A percentile compares a stretch with the other conserved stretches of the same genome.
phyloP scores from a whole-genome alignment of 441 rosid genomes.

The Kokia cookei region DNA sequence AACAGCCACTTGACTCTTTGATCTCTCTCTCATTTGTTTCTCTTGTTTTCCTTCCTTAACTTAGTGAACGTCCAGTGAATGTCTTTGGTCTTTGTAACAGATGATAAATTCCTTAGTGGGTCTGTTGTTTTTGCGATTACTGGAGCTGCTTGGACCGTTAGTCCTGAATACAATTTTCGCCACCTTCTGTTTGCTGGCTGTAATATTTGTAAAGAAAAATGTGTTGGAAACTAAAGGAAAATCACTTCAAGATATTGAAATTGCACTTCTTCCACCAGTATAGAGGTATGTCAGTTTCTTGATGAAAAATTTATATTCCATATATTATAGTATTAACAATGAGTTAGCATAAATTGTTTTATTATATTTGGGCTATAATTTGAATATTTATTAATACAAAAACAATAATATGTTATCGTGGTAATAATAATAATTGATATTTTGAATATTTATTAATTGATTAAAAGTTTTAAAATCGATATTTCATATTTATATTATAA shows the following conservation, averaged over 20 bases:
- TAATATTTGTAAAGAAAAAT: slow-evolving; percentile 50
- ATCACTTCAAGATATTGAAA: slow-evolving; percentile 69
- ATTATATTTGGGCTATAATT: too few relatives aligned
- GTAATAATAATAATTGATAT: too few relatives aligned
- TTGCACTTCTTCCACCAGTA: slow-evolving; percentile 48
- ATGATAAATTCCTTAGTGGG: slow-evolving; percentile 68
- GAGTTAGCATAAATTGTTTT: too few relatives aligned
- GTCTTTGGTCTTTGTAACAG: slow-evolving; percentile 28
- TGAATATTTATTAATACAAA: too few relatives aligned
- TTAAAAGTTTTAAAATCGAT: too few relatives aligned
- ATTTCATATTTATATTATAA: too few relatives aligned
- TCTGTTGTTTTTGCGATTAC: slow-evolving; percentile 53
- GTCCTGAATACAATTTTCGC: slow-evolving; percentile 48
- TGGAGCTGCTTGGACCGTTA: slow-evolving; percentile 56
- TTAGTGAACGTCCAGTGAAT: neutral
- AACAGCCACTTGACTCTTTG: neutral
- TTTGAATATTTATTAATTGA: too few relatives aligned
- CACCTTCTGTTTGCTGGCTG: slow-evolving; percentile 51
- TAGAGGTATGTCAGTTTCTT: slow-evolving; percentile 23
- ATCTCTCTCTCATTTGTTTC: neutral
- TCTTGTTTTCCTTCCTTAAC: neutral
- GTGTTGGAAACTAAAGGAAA: slow-evolving; percentile 77
- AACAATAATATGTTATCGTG: too few relatives aligned
- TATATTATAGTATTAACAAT: too few relatives aligned
- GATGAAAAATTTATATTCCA: too few relatives aligned